phyloP scores from a whole-genome alignment of 2,329 filamentous ascomycete species.

The Pseudomassariella vexata region DNA sequence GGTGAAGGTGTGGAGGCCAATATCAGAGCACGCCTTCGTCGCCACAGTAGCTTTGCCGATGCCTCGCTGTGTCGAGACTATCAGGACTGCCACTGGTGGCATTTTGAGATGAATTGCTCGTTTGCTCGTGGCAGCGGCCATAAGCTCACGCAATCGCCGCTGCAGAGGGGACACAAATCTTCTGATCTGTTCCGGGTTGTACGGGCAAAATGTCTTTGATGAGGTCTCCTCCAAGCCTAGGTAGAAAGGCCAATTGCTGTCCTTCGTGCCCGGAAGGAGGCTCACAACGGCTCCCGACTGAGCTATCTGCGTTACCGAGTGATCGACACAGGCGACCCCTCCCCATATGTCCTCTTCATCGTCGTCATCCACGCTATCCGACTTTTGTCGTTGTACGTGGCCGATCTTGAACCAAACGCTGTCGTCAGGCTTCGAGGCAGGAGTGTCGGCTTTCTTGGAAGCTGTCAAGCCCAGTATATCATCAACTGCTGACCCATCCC shows the following conservation, averaged over 20 bases:
- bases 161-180: slow-evolving; percentile 54
- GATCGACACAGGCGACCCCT: slow-evolving; percentile 79
- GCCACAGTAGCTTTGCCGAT: slow-evolving; percentile 88
- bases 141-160: slow-evolving; percentile 73
- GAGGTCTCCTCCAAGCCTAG: slow-evolving; percentile 63
- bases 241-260: slow-evolving; percentile 86
- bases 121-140: slow-evolving; percentile 82
- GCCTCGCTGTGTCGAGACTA: slow-evolving; percentile 86
- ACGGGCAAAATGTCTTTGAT: slow-evolving; percentile 29
- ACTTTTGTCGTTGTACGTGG: slow-evolving; percentile 56
- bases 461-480: slow-evolving; percentile 57
- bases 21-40: slow-evolving; percentile 72
- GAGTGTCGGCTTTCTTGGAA: slow-evolving; percentile 27
- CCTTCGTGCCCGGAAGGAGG: slow-evolving; percentile 68
- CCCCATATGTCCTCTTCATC: slow-evolving; percentile 72
- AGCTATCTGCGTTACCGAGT: slow-evolving; percentile 79
- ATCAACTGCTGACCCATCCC: slow-evolving; percentile 62
- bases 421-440: slow-evolving; percentile 39
- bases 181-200: slow-evolving; percentile 39
- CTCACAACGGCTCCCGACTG: slow-evolving; percentile 84
- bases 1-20: slow-evolving; percentile 82
- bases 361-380: slow-evolving; percentile 48
- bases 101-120: slow-evolving; percentile 81
- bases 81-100: slow-evolving; percentile 79
- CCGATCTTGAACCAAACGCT: slow-evolving; percentile 93